Base-by-base conservation (phyloP, 495 filamentous ascomycete genomes). In the Annulohypoxylon bovei region DNA sequence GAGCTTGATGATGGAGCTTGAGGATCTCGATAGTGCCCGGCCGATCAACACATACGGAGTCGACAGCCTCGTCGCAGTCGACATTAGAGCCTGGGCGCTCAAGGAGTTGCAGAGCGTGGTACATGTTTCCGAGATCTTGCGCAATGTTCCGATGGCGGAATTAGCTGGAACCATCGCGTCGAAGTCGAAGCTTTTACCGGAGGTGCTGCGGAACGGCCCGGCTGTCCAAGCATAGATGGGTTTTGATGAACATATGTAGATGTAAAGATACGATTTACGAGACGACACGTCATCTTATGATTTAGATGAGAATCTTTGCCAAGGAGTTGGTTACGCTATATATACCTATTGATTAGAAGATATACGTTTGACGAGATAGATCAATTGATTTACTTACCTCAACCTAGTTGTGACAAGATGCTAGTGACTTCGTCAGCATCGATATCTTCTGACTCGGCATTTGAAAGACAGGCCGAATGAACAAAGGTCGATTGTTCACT, bases 91-190 rank as follows among this genome's bases (percentile, higher is more conserved):
- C 0, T 87, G 84, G 84, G 76, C 82, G 28, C 76, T 76, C 50
- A 82, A 82, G 72, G 75, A 78, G 20, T 47, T 84, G 0, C 78
- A 76, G 2, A 75, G 74, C 8, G 81, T 87, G 39, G 63, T 88
- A 1, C 81, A 83, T 3, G 84, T 87, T 4, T 80, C 86, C 52
- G 84, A 88, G 76, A 81, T 87, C 33, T 55, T 88, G 2, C 72
- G 79, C 6, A 81, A 78, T 9, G 70, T 70, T 20, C 80, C 81
- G 35, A 79, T 85, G 57, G 8, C 42, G 12, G 64, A 75, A 16
- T 55, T 83, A 32, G 73, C 70, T 6, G 42, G 58, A 22, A 49
- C 66, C 40, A 75, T 75, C 49, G 73, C 73, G 57, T 72, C 69
- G 39, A 72, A 72, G 69, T 70, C 73, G n/a, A 75, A 75, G 52